phyloP scores from a whole-genome alignment of 2,329 filamentous ascomycete genomes.

The Diaporthe citriasiana region DNA sequence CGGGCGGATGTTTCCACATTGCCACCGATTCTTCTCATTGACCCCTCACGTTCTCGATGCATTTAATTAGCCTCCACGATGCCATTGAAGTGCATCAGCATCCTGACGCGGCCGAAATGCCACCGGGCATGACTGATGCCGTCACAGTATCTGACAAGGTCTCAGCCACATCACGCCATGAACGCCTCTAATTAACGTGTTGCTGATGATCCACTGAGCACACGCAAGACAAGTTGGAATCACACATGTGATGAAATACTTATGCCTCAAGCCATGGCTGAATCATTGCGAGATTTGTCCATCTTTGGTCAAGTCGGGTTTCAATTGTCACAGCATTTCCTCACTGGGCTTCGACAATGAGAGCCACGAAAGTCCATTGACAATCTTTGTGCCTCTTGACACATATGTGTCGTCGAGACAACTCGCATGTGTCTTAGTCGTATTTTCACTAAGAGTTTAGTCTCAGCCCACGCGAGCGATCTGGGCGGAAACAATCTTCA shows the following conservation, averaged over 20 bases:
- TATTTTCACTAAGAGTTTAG: background rate
- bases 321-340: background rate
- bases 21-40: background rate
- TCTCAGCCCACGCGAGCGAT: background rate
- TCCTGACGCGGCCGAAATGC: background rate
- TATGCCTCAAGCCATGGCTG: background rate
- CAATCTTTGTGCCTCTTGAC: background rate
- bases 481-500: background rate
- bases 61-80: slow-evolving; percentile 8
- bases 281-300: background rate
- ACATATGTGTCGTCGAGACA: background rate
- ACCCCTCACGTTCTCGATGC: background rate
- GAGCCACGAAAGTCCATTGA: background rate
- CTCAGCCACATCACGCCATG: slow-evolving; percentile 24
- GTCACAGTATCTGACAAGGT: background rate
- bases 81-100: background rate
- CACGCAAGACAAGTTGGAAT: background rate
- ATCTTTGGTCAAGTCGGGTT: background rate
- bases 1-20: background rate
- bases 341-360: background rate
- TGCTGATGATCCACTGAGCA: background rate
- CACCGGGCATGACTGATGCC: background rate
- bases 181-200: background rate
- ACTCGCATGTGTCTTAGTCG: slow-evolving; percentile 10
- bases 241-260: background rate